Evolutionary conservation across 768 basidiomycete genomes (phyloP).

Genomic region (Lentinus tigrinus): DNA sequence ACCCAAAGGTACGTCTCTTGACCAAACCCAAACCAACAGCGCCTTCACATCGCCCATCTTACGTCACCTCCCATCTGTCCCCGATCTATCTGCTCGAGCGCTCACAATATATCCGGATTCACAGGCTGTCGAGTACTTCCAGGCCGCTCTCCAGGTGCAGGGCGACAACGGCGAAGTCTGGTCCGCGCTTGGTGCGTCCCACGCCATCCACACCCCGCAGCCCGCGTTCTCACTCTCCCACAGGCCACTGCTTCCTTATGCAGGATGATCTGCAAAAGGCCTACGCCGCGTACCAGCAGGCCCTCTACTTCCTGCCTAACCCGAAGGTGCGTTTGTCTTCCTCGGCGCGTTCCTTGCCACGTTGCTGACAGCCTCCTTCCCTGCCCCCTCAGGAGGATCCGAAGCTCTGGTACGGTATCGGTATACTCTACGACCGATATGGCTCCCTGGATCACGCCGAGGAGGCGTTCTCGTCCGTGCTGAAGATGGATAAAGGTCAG

Average conservation of each 20-base stretch:
- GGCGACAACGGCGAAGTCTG: constrained; percentile 99
- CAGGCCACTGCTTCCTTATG: constrained; percentile 98
- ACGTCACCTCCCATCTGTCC: constrained; percentile 16
- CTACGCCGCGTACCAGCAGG: constrained; percentile 97
- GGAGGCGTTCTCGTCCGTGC: constrained; percentile 94
- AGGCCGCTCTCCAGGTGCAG: constrained; percentile 84
- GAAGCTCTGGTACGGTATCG: constrained; percentile 99
- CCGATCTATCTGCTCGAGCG: constrained; percentile 17
- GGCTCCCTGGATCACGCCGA: constrained; percentile 98
- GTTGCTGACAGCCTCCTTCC: constrained; percentile 8
- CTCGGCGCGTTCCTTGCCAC: constrained; percentile 1
- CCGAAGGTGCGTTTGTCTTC: constrained; percentile 67
- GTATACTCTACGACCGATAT: constrained; percentile 97
- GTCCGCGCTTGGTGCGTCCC: constrained; percentile 81
- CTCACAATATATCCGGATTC: constrained; percentile 20
- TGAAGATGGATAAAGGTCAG: constrained; percentile 95
- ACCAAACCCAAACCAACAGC: constrained; percentile 5
- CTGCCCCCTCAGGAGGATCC: constrained; percentile 72
- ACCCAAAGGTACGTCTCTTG: constrained; percentile 74
- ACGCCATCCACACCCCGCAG: constrained; percentile 15
- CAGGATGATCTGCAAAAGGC: constrained; percentile 99
- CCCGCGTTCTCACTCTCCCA: constrained; percentile 15
- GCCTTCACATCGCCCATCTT: constrained; percentile 5
- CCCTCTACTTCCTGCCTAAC: constrained; percentile 91
- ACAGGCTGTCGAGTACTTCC: constrained; percentile 95